Evolutionary conservation across 352 stramenopile genomes (phyloP).

Genomic region (Phytophthora fragariae): DNA sequence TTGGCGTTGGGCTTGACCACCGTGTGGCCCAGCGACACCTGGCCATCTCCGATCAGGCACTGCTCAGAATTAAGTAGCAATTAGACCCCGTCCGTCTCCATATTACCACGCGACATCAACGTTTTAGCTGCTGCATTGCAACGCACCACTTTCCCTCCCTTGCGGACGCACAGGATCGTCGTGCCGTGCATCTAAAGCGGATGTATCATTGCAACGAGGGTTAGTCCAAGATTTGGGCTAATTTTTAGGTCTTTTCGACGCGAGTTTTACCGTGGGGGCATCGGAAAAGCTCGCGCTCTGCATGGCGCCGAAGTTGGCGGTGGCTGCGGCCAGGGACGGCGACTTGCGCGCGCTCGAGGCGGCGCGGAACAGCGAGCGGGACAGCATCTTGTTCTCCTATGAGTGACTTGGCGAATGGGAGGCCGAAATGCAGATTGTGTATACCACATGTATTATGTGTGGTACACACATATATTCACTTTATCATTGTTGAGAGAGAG

Average conservation of each 20-base stretch:
- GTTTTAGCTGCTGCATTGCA: not conserved
- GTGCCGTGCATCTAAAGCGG: conserved; percentile 92
- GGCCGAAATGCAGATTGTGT: conserved; percentile 1
- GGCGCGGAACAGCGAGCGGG: conserved; percentile 67
- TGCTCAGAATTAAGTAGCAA: conserved; percentile 25
- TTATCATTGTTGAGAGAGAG: not conserved
- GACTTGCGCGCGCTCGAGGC: conserved; percentile 30
- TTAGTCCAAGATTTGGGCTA: not conserved
- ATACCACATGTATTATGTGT: not conserved
- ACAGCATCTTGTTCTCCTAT: conserved; percentile 52
- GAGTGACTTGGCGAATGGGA: conserved; percentile 11
- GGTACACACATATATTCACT: not conserved
- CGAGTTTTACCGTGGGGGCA: conserved; percentile 49
- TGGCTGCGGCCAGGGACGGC: conserved; percentile 18
- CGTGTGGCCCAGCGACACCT: conserved; percentile 96
- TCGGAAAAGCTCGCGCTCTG: conserved; percentile 61
- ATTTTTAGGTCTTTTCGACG: not conserved
- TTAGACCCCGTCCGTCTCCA: not conserved
- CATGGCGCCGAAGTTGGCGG: conserved; percentile 21
- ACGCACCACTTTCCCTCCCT: conserved; percentile 96
- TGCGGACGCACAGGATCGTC: conserved; percentile 98
- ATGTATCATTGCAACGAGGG: not conserved
- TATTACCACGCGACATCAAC: not conserved
- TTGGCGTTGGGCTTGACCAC: conserved; percentile 98
- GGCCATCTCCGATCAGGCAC: conserved; percentile 98